phyloP scores from a whole-genome alignment of 1,284 basidiomycete species.

The Golubevia sp. region DNA sequence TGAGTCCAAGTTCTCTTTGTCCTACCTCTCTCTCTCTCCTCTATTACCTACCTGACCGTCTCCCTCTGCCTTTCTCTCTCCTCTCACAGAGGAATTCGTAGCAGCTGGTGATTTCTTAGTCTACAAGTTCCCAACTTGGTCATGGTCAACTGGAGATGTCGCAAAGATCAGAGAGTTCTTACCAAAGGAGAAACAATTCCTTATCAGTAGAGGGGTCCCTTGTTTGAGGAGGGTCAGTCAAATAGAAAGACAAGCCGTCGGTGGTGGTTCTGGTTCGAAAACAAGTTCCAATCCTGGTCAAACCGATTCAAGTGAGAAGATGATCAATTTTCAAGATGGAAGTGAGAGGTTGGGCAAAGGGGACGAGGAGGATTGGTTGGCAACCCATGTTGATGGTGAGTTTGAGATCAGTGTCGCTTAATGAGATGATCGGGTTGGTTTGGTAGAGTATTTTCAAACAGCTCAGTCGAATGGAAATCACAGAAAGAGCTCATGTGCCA shows the following conservation, averaged over 20 bases:
- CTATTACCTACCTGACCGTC: slow-evolving; percentile 8
- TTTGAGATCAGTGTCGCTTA: not conserved
- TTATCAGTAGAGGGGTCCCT: slow-evolving; percentile 67
- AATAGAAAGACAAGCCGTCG: slow-evolving; percentile 24
- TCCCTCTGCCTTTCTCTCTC: slow-evolving; percentile 8
- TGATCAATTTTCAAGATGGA: slow-evolving; percentile 13
- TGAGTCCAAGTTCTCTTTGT: slow-evolving; percentile 63
- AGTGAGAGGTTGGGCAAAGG: slow-evolving; percentile 10
- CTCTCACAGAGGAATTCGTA: slow-evolving; percentile 60
- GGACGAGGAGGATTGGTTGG: slow-evolving; percentile 16
- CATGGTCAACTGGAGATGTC: slow-evolving; percentile 66
- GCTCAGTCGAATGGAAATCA: too few relatives aligned
- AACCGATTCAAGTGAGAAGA: slow-evolving; percentile 3
- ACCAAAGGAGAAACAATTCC: slow-evolving; percentile 91
- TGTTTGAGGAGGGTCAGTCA: slow-evolving; percentile 51
- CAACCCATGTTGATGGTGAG: slow-evolving; percentile 18
- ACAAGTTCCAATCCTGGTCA: not conserved
- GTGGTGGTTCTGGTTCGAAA: too few relatives aligned
- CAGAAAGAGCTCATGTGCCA: too few relatives aligned
- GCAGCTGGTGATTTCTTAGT: slow-evolving; percentile 55
- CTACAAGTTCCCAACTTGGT: slow-evolving; percentile 59
- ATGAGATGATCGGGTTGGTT: slow-evolving; percentile 3
- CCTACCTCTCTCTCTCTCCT: not conserved
- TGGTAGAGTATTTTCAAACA: too few relatives aligned
- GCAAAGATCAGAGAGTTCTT: slow-evolving; percentile 86